Evolutionary conservation across 2,329 filamentous ascomycete genomes (phyloP), one percentile per base, ranked within the genome.

Genomic region (Ascochyta rabiei): DNA sequence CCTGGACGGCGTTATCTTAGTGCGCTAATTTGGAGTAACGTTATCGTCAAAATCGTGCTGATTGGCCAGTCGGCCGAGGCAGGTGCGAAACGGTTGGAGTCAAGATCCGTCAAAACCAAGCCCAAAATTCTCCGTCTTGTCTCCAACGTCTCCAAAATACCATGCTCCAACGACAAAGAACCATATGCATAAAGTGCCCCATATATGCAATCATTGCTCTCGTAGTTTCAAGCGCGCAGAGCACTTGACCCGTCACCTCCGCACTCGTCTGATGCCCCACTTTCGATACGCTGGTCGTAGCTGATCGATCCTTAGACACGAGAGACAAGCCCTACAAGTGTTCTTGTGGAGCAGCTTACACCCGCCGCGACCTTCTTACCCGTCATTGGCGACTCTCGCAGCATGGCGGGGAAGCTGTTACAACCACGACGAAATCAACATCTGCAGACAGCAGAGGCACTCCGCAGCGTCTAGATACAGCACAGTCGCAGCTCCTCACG

Each of bases 301-400:
- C 59, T 67, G 40, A 64, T 53, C 51, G 33, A 42, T 33, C 39
- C 15, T 40, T 45, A 72, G 68, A 71, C 52, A 71, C 68, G 9
- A 56, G 67, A 52, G 68, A 72, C 35, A 71, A 72, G 50, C 69
- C 68, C 2, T 72, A 66, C 49, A 45, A 52, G 31, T 72, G 69
- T 55, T 56, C 60, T 26, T 72, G 68, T 48, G 62, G 68, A 34
- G 61, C 63, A 26, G 59, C 63, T 1, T 70, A 70, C 42, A 68
- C 66, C 15, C 61, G 68, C 12, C 66, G 67, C 31, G 69, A 71
- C 47, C 59, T 72, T 6, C 63, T 72, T 23, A 72, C 69, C 4
- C 59, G 69, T 18, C 69, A 71, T 47, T 70, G 68, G 66, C 66
- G 69, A 9, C 62, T 72, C 18, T 58, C 68, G 5, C 57, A 68